Percentiles rank a stretch among this genome's conserved stretches.
These are phyloP conservation scores for Dendrobium nobile DNA, from an alignment of 106 monocot genomes.

Conservation along the genomic window DNA sequence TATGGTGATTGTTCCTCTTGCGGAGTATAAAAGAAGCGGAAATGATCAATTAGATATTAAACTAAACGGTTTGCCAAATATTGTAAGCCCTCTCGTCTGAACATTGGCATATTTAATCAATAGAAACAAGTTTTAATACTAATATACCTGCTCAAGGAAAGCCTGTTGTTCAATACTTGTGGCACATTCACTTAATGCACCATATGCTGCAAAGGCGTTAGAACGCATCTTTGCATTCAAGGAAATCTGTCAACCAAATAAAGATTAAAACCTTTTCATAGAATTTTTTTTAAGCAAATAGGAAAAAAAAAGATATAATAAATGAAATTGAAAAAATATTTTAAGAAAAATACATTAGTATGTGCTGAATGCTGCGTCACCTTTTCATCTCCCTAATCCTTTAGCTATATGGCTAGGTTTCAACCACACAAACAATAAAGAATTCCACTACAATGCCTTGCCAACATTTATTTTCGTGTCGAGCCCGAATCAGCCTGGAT, in stretches of 20 bases:
- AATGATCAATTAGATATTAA: background rate
- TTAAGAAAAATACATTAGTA: background rate
- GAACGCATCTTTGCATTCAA: conserved; percentile 73
- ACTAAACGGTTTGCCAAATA: background rate
- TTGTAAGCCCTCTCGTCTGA: background rate
- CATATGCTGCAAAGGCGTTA: conserved; percentile 92
- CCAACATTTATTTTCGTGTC: too few relatives aligned
- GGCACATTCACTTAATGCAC: conserved; percentile 64
- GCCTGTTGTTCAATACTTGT: conserved; percentile 52
- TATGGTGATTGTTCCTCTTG: background rate
- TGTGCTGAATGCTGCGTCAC: too few relatives aligned
- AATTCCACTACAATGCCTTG: too few relatives aligned
- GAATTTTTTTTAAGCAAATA: background rate
- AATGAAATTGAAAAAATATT: background rate
- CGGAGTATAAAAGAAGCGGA: background rate
- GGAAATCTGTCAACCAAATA: conserved; percentile 30
- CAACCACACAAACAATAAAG: too few relatives aligned
- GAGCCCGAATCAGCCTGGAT: too few relatives aligned
- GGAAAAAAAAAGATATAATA: background rate
- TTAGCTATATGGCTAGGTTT: too few relatives aligned
- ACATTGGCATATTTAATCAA: background rate
- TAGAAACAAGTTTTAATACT: background rate
- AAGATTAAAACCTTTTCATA: background rate
- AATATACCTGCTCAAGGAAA: conserved; percentile 88
- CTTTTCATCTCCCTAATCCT: too few relatives aligned